A percentile compares a stretch with the other conserved stretches of the same genome.
Evolutionary conservation across 2,329 filamentous ascomycete genomes (phyloP).

Genomic region (Penicillium italicum): DNA sequence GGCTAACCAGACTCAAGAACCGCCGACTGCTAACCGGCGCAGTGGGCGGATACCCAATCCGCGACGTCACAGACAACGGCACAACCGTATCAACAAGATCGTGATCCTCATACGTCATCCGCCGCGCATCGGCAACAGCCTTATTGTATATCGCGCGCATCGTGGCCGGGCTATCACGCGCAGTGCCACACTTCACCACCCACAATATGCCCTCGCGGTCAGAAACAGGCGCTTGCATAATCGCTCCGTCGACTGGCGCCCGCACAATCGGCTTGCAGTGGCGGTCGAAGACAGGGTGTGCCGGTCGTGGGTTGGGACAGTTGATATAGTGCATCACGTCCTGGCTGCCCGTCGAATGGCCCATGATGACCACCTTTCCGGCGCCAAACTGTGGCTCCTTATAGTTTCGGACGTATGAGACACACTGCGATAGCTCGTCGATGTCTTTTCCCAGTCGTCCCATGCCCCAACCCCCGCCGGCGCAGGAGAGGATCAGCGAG

Average conservation of each 20-base stretch:
- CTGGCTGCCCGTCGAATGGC: conserved; percentile 65
- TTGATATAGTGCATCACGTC: conserved; percentile 62
- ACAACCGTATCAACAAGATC: conserved; percentile 28
- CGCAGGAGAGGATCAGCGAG: conserved; percentile 49
- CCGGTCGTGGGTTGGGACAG: conserved; percentile 37
- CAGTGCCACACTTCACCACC: conserved; percentile 21
- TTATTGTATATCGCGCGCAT: conserved; percentile 26
- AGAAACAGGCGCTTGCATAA: conserved; percentile 73
- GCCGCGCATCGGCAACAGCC: conserved; percentile 19
- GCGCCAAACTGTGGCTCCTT: conserved; percentile 29
- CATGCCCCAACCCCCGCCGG: conserved; percentile 54
- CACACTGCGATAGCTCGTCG: conserved; percentile 49
- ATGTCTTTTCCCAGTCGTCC: conserved; percentile 52
- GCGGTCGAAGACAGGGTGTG: conserved; percentile 28
- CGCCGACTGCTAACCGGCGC: conserved; percentile 53
- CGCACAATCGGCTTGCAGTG: conserved; percentile 34
- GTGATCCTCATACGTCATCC: conserved; percentile 17
- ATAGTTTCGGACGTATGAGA: conserved; percentile 47
- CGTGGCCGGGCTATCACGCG: conserved; percentile 18
- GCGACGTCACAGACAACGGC: conserved; percentile 29
- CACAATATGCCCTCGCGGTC: conserved; percentile 63
- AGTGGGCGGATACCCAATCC: conserved; percentile 27
- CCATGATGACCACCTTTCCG: conserved; percentile 60
- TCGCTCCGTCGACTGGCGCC: conserved; percentile 63
- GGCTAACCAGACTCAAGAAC: conserved; percentile 55